These are phyloP conservation scores for Cornus suecica DNA, from an alignment of 148 eudicot species.

Conservation along the genomic window DNA sequence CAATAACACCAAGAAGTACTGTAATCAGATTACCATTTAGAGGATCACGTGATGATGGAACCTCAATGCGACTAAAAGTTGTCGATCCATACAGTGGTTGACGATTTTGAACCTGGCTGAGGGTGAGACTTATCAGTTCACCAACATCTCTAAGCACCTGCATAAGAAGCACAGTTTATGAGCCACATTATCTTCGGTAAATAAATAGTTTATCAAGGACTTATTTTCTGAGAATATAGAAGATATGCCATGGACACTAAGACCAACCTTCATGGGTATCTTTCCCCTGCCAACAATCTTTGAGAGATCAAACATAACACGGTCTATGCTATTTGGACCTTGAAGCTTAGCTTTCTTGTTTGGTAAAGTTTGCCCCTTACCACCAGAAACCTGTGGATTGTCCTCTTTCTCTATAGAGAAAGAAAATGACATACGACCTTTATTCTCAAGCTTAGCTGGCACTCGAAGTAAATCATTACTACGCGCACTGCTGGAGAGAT, in stretches of 20 bases:
- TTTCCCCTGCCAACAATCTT: conserved; percentile 67
- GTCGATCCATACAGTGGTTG: conserved; percentile 86
- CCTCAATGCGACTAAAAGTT: conserved; percentile 83
- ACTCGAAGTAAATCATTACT: conserved; percentile 60
- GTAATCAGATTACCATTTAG: conserved; percentile 55
- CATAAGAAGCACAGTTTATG: conserved; percentile 9
- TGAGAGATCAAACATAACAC: conserved; percentile 66
- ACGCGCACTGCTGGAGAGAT: conserved; percentile 29
- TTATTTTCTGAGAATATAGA: neutral
- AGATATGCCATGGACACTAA: neutral
- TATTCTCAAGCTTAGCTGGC: conserved; percentile 76
- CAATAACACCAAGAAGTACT: neutral
- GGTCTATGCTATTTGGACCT: conserved; percentile 47
- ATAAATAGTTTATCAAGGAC: conserved; percentile 1
- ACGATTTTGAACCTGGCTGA: conserved; percentile 65
- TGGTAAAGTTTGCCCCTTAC: conserved; percentile 30
- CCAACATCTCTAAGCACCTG: conserved; percentile 86
- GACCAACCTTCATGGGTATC: conserved; percentile 79
- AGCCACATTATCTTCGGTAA: neutral
- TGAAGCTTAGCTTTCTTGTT: conserved; percentile 48
- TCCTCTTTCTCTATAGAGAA: conserved; percentile 60
- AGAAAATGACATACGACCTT: conserved; percentile 64
- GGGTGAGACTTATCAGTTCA: conserved; percentile 55
- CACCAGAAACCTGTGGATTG: conserved; percentile 30
- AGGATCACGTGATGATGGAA: conserved; percentile 71